Percentiles rank a stretch among this genome's conserved stretches.
Conservation (phyloP, 1,284 basidiomycete species). For the Malassezia psittaci region DNA sequence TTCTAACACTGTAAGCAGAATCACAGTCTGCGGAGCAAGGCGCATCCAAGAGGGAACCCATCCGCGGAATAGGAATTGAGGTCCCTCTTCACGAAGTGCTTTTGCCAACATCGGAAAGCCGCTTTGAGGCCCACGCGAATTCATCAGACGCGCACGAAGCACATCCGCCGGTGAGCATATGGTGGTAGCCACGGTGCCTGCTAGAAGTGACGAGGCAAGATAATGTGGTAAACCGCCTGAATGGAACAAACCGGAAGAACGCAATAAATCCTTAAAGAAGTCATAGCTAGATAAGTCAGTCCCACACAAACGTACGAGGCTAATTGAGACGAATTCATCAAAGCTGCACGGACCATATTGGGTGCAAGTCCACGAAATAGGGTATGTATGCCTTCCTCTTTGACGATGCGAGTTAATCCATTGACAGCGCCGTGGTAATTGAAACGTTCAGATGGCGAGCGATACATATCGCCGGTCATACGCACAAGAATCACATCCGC, state of each 20-base stretch:
- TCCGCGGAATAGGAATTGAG: conserved; percentile 53
- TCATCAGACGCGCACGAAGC: conserved; percentile 53
- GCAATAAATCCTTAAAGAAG: conserved; percentile 52
- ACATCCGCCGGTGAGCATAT: conserved; percentile 47
- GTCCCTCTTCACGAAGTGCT: conserved; percentile 47
- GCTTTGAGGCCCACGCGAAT: conserved; percentile 20
- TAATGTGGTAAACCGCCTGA: conserved; percentile 53
- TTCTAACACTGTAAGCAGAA: conserved; percentile 42
- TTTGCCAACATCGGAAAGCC: conserved; percentile 25
- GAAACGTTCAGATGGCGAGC: conserved; percentile 31
- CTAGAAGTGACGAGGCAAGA: conserved; percentile 49
- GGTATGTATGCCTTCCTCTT: conserved; percentile 50
- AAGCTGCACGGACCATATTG: conserved; percentile 52
- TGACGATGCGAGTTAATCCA: conserved; percentile 50
- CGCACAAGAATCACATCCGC: conserved; percentile 53
- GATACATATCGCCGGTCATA: conserved; percentile 49
- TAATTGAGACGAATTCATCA: conserved; percentile 51
- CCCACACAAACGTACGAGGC: conserved; percentile 51
- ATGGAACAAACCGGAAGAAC: conserved; percentile 45
- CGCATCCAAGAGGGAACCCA: conserved; percentile 54
- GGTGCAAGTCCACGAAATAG: conserved; percentile 52
- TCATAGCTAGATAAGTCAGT: conserved; percentile 21
- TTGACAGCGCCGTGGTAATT: conserved; percentile 50
- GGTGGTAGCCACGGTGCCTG: conserved; percentile 54
- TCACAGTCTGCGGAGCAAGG: conserved; percentile 43